A percentile compares a stretch with the other conserved stretches of the same genome.
Evolutionary conservation across 495 filamentous ascomycete species (phyloP).

Genomic region (Aspergillus bertholletiae): DNA sequence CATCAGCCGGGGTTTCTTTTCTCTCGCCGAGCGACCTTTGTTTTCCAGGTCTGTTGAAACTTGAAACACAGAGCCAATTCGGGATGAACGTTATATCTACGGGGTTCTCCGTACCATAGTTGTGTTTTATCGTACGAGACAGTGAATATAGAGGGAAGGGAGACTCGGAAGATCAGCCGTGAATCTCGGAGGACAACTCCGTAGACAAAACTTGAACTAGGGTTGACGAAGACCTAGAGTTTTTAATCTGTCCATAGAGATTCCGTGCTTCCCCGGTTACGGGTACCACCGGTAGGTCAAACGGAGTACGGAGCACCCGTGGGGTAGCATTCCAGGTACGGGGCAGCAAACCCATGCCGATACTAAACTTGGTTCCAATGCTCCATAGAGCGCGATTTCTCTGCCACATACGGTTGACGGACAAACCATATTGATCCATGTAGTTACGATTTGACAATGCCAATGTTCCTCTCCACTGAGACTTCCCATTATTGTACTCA

Average conservation of each 20-base stretch:
- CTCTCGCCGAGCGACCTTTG: too few relatives aligned
- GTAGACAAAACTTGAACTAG: too few relatives aligned
- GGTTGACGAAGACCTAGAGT: too few relatives aligned
- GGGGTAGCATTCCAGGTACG: conserved; percentile 1
- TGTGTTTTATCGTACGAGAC: not conserved
- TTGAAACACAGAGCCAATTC: too few relatives aligned
- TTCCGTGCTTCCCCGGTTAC: not conserved
- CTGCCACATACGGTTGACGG: not conserved
- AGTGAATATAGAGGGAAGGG: too few relatives aligned
- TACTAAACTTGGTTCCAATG: not conserved
- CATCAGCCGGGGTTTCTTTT: too few relatives aligned
- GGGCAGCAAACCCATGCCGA: not conserved
- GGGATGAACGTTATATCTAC: too few relatives aligned
- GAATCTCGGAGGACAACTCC: too few relatives aligned
- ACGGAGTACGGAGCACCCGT: not conserved
- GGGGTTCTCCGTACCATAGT: too few relatives aligned
- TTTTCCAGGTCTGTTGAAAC: too few relatives aligned
- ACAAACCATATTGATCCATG: not conserved
- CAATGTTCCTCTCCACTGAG: not conserved
- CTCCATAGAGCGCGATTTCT: not conserved
- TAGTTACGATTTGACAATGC: not conserved
- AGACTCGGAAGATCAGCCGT: too few relatives aligned
- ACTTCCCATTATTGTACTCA: not conserved
- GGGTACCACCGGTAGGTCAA: not conserved
- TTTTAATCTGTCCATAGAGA: too few relatives aligned